Evolutionary conservation across 2,329 filamentous ascomycete genomes (phyloP).

Genomic region (Cyclaneusma minus): DNA sequence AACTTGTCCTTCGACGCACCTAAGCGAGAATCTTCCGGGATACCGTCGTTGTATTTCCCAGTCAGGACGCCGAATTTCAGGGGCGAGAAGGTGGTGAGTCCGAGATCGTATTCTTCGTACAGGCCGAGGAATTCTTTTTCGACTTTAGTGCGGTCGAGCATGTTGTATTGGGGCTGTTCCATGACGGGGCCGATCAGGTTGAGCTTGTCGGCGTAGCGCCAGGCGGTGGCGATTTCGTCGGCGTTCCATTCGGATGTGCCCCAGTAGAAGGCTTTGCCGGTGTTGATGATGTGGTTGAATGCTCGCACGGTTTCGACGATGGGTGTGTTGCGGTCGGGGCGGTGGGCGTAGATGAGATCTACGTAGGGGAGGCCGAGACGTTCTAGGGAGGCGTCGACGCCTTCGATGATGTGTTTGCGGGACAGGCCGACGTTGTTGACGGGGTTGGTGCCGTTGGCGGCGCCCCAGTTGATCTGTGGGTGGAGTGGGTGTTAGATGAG

Average conservation of each 20-base stretch:
- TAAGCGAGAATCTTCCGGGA: constrained; percentile 43
- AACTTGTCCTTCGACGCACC: constrained; percentile 35
- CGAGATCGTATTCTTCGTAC: constrained; percentile 42
- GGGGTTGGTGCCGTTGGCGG: constrained; percentile 39
- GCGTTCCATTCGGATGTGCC: constrained; percentile 55
- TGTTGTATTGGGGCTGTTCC: constrained; percentile 54
- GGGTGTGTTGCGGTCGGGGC: constrained; percentile 49
- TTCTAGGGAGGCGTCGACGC: constrained; percentile 40
- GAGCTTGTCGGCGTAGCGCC: constrained; percentile 42
- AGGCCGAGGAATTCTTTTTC: constrained; percentile 43
- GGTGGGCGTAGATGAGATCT: constrained; percentile 54
- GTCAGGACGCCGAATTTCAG: constrained; percentile 44
- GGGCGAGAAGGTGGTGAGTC: constrained; percentile 48
- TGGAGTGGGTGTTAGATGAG: too few relatives aligned
- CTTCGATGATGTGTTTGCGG: constrained; percentile 56
- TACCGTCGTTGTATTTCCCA: constrained; percentile 51
- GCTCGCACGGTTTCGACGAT: constrained; percentile 57
- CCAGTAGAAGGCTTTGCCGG: constrained; percentile 56
- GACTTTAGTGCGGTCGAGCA: constrained; percentile 44
- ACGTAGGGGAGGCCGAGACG: constrained; percentile 41
- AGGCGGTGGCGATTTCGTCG: constrained; percentile 48
- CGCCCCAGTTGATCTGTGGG: constrained; percentile 53
- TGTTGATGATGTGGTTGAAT: constrained; percentile 55
- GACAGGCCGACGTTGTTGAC: constrained; percentile 54
- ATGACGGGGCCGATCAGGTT: constrained; percentile 46